These are phyloP conservation scores for Cercospora nicotianae DNA, from an alignment of 2,329 filamentous ascomycete species.

Conservation along the genomic window DNA sequence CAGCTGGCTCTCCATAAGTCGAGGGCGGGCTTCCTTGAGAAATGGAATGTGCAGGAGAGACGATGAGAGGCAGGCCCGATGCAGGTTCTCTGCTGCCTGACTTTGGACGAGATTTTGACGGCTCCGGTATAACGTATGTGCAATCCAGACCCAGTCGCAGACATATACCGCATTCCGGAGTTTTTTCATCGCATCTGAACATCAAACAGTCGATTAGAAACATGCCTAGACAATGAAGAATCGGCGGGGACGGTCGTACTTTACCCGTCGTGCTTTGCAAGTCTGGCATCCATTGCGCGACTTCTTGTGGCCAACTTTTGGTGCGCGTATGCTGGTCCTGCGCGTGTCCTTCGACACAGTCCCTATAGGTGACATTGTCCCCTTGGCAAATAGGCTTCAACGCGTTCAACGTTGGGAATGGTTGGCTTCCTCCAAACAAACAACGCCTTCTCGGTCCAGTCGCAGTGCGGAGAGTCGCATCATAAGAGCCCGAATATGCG, in stretches of 20 bases:
- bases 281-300: slow-evolving; percentile 57
- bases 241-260: slow-evolving; percentile 35
- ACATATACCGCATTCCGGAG: slow-evolving; percentile 54
- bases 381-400: slow-evolving; percentile 7
- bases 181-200: slow-evolving; percentile 52
- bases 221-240: background rate
- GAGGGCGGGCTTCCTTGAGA: slow-evolving; percentile 23
- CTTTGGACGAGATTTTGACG: slow-evolving; percentile 22
- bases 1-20: slow-evolving; percentile 12
- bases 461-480: background rate
- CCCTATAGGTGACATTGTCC: slow-evolving; percentile 18
- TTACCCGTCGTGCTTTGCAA: slow-evolving; percentile 57
- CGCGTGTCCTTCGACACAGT: slow-evolving; percentile 17
- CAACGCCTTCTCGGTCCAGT: background rate
- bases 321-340: slow-evolving; percentile 25
- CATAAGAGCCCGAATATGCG: background rate
- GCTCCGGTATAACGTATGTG: slow-evolving; percentile 42
- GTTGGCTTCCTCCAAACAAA: background rate
- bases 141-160: slow-evolving; percentile 50
- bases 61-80: slow-evolving; percentile 9
- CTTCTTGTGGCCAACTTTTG: slow-evolving; percentile 49
- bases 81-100: slow-evolving; percentile 19
- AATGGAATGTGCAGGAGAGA: slow-evolving; percentile 22
- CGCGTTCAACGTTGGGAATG: background rate
- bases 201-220: background rate